Evolutionary conservation across 805 yeast species (phyloP), one percentile per base, ranked within the genome.

Genomic region (Zygosaccharomyces kombuchaensis): DNA sequence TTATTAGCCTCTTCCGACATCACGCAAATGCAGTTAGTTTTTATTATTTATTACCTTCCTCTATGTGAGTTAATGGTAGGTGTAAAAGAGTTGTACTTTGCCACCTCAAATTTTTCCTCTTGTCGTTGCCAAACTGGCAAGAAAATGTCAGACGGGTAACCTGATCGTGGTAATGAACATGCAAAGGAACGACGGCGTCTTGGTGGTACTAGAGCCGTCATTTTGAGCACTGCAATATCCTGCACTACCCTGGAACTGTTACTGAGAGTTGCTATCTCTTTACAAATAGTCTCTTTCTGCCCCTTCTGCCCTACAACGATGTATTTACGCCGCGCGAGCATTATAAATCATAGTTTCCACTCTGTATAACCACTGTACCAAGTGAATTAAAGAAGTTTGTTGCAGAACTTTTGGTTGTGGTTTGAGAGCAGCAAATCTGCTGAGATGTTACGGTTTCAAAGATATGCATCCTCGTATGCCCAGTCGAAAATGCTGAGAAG

Each of bases 401-500:
- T 5, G 21, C 21, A 19, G 21, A 19, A 19, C 21, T 19, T 19
- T 19, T 19, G 21, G 5, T 5, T 19, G 21, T 19, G 21, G 21
- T 19, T 19, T 19, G 21, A 19, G 21, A 19, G 21, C 21, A 19
- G 21, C 5, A 19, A 19, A 19, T 19, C 21, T 19, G 21, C 21
- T 19, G 21, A 3, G 8, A 62, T 63, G 65, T 45, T 63, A 27
- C 55, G 59, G 26, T 56, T 57, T 39, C 50, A 49, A 36, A 52
- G 66, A 34, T 54, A 45, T 16, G 57, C 59, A 4, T 57, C 66
- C 4, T 48, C 57, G 1, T 59, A 54, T 44, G 52, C 57, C 6
- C 70, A 68, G 39, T 53, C 66, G 0, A 63, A 65, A 43, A 55
- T 59, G n/a, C 57, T 71, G 22, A 58, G 73, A 39, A 75, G 79